Conservation (phyloP, 1,284 basidiomycete species). For the Tilletia horrida region DNA sequence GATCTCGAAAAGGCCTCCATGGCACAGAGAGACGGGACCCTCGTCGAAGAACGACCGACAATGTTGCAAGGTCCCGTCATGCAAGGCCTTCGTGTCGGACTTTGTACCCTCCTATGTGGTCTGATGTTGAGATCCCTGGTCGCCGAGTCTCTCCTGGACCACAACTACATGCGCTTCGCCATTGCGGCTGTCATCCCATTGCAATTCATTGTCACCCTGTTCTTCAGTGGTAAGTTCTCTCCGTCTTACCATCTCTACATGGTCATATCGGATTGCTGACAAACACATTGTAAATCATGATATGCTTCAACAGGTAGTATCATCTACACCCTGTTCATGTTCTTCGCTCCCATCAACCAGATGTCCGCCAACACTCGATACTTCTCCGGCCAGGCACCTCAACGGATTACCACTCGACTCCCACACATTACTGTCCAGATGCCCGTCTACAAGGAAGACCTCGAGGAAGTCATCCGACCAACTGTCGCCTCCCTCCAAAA, state of each 20-base stretch:
- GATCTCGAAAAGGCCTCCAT: slow-evolving; percentile 26
- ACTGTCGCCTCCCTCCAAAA: slow-evolving; percentile 76
- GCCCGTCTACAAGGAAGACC: slow-evolving; percentile 69
- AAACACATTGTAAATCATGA: no score
- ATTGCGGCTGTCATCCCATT: slow-evolving; percentile 67
- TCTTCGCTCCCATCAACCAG: slow-evolving; percentile 64
- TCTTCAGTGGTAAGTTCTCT: slow-evolving; percentile 61
- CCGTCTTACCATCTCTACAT: no score
- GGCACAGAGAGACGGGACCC: background rate
- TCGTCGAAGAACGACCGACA: slow-evolving; percentile 58
- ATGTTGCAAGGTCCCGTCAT: slow-evolving; percentile 75
- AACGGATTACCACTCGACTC: slow-evolving; percentile 67
- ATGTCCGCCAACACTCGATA: slow-evolving; percentile 58
- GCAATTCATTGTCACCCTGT: slow-evolving; percentile 66
- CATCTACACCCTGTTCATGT: slow-evolving; percentile 56
- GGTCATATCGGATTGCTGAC: no score
- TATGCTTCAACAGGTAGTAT: slow-evolving; percentile 42
- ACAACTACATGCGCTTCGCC: slow-evolving; percentile 64
- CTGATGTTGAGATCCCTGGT: slow-evolving; percentile 66
- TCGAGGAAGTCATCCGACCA: slow-evolving; percentile 61
- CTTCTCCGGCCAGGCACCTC: slow-evolving; percentile 56
- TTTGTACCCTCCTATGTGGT: slow-evolving; percentile 59
- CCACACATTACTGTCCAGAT: slow-evolving; percentile 74
- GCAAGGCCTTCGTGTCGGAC: slow-evolving; percentile 65
- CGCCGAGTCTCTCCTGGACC: slow-evolving; percentile 68